Evolutionary conservation across 768 basidiomycete species (phyloP), one percentile per base, ranked within the genome.

Genomic region (Albatrellus ellisii): DNA sequence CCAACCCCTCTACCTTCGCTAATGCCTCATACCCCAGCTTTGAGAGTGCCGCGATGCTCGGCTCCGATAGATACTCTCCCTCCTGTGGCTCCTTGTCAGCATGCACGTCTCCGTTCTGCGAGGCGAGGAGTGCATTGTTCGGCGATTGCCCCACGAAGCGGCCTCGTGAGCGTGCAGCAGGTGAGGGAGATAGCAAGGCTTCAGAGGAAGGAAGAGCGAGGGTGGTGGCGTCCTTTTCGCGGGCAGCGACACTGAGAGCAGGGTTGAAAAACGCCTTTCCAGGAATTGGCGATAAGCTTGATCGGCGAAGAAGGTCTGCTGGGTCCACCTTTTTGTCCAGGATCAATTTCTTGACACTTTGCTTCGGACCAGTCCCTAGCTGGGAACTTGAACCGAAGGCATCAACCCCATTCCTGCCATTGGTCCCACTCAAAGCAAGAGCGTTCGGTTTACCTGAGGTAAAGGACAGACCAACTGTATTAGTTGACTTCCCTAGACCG

Each of bases 271-370:
- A 71, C 39, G 85, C 68, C 55, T 75, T 83, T 18, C 52, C 51
- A 8, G 58, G 50, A n/a, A 46, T 41, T 18, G 50, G 44, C 22
- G 47, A 51, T 11, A 44, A 40, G 20, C 48, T 47, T 14, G 59
- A 53, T 34, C 54, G 55, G 42, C 47, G 50, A 53, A 87, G 80
- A 39, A 88, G 53, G 47, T 88, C 81, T 20, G 72, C 62, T 21
- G 84, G 70, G 39, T 85, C 81, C 12, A 86, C 66, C 56, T 80
- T 88, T 61, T 85, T 90, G 55, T 90, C 84, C 47, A 95, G 57
- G 27, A 90, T 79, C 44, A 97, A 70, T 56, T 94, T 94, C 67
- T 97, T 97, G 44, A 94, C 87, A 55, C 88, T 94, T 44, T 81
- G 75, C 42, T 79, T 68, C 45, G 62, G 67, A 32, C 75, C 83